A percentile compares a stretch with the other conserved stretches of the same genome.
These are phyloP conservation scores for Citrus cavaleriei DNA, from an alignment of 345 rosid species.

Conservation along the genomic window DNA sequence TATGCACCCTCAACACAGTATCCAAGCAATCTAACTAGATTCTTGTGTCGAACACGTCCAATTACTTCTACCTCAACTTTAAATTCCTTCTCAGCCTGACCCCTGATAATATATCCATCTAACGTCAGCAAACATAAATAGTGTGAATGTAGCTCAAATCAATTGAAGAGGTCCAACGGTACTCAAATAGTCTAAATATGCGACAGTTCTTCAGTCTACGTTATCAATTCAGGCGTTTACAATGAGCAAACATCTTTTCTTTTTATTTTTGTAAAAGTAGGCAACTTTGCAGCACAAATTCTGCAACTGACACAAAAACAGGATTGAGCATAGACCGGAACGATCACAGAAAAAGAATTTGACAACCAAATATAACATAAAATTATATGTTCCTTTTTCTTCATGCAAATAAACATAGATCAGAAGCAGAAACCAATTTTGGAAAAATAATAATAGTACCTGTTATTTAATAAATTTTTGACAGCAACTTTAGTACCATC, in stretches of 20 bases:
- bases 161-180: neutral
- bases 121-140: neutral
- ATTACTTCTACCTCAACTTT: constrained; percentile 94
- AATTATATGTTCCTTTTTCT: neutral
- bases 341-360: neutral
- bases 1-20: constrained; percentile 96
- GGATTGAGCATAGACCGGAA: neutral
- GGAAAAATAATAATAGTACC: constrained; percentile 35
- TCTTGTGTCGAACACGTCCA: constrained; percentile 94
- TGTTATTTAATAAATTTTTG: constrained; percentile 86
- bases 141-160: neutral
- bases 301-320: neutral
- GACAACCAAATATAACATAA: neutral
- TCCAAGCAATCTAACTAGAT: constrained; percentile 84
- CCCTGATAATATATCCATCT: constrained; percentile 43
- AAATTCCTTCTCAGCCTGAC: constrained; percentile 97
- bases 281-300: constrained; percentile 20
- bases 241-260: neutral
- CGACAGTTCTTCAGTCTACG: neutral
- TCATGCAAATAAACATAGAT: neutral
- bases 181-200: neutral
- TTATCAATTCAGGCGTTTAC: constrained; percentile 5
- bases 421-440: neutral
- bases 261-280: constrained; percentile 9
- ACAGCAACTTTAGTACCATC: constrained; percentile 89